Conservation (phyloP, 768 basidiomycete species). For the Panellus pusillus region DNA sequence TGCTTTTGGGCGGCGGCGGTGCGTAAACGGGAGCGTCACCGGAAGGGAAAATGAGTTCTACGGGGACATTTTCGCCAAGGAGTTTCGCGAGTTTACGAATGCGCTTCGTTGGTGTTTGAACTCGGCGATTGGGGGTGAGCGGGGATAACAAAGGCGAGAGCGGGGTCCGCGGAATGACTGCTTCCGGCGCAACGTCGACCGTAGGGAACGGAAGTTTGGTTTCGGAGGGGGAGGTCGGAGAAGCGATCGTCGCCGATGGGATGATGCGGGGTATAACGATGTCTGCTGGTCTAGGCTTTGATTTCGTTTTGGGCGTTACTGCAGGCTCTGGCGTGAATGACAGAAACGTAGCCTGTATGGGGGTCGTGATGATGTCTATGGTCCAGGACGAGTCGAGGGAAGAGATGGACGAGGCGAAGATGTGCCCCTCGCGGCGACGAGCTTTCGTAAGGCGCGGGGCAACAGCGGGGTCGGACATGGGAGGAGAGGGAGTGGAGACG, state of each 20-base stretch:
- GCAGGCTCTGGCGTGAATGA: conserved; percentile 2
- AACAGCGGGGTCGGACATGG: conserved; percentile 6
- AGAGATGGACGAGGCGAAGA: conserved; percentile 23
- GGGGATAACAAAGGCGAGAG: conserved; percentile 13
- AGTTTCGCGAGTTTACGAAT: conserved; percentile 51
- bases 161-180: conserved; percentile 11
- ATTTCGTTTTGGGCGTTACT: conserved; percentile 12
- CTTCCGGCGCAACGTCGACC: background rate
- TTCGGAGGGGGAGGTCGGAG: conserved; percentile 18
- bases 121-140: conserved; percentile 25
- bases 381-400: conserved; percentile 18
- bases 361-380: background rate
- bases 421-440: conserved; percentile 24
- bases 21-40: background rate
- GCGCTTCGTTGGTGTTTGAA: conserved; percentile 34
- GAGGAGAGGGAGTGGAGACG: conserved; percentile 7
- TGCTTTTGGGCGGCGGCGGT: background rate
- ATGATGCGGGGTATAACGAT: conserved; percentile 19
- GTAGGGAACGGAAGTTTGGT: background rate
- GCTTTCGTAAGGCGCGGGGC: conserved; percentile 15
- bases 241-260: conserved; percentile 21
- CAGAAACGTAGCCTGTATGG: conserved; percentile 2
- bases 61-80: conserved; percentile 52
- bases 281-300: conserved; percentile 20
- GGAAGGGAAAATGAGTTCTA: conserved; percentile 43